Base-by-base conservation (phyloP, 805 yeast genomes). In the Candida ponderosae region DNA sequence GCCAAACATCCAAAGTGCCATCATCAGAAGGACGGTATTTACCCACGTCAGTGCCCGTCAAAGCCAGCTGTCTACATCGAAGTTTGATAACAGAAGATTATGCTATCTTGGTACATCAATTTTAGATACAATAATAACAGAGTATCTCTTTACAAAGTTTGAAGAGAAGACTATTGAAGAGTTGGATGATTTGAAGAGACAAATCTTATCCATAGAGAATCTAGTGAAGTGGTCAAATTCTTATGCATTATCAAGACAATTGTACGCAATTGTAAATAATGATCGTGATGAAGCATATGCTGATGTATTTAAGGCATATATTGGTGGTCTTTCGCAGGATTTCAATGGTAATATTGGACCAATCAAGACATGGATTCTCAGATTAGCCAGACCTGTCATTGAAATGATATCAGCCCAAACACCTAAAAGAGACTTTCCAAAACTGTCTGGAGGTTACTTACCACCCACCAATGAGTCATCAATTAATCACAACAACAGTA, bases 21-120 rank as follows among this genome's bases (percentile, higher is more conserved):
- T 61, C 6, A 66, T 86, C 11, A 62, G 67, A 42, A 72, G 74
- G 7, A 68, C 80, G 33, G 93, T 84, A 0, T 88, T 86, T 52
- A 75, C 81, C 26, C 96, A 88, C 56, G 76, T 77, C 45, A 85
- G 95, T 0, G 66, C 72, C 77, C n/a, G 72, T 75, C 3, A 11
- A 11, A 20, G 14, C 5, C 26, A 24, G 18, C 17, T 16, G 2
- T 18, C 5, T 18, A 6, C 18, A 6, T 9, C 18, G 19, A 19
- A 28, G 29, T 8, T 74, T 3, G 86, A 83, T 46, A 84, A 88
- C 55, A 95, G 87, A 63, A 68, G 95, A 35, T 63, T 87, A 18
- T 96, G 85, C 62, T 86, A 84, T 51, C 61, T 84, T 30, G 96
- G 96, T 13, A 95, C 88, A 59, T 75, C 95, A 1, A 72, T 85